Percentiles rank a stretch among this genome's conserved stretches.
Conservation (phyloP, 495 filamentous ascomycete genomes). For the Hypoxylon rickii region DNA sequence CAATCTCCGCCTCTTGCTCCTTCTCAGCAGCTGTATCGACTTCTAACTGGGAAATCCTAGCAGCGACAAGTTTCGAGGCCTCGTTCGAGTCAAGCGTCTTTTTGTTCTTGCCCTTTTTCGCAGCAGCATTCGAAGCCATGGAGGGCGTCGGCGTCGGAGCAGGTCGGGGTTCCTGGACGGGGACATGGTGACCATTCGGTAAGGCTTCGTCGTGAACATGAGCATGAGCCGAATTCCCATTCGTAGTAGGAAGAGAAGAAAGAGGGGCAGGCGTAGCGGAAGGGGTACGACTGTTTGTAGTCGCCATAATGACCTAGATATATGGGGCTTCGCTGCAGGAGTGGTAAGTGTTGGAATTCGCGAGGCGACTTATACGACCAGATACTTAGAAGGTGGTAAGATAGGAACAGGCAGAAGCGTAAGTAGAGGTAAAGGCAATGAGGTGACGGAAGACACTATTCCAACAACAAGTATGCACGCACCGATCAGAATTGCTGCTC, state of each 20-base stretch:
- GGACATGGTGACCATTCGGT: conserved; percentile 44
- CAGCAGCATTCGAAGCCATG: conserved; percentile 42
- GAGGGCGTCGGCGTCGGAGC: conserved; percentile 47
- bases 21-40: conserved; percentile 90
- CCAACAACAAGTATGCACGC: conserved; percentile 5
- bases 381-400: too few species aligned
- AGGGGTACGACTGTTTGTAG: conserved; percentile 35
- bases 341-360: not conserved
- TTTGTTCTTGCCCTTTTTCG: conserved; percentile 72
- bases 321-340: conserved; percentile 13
- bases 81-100: conserved; percentile 80
- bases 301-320: conserved; percentile 36
- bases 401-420: too few species aligned
- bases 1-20: conserved; percentile 94
- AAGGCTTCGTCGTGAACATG: conserved; percentile 33
- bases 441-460: not conserved
- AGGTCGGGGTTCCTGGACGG: conserved; percentile 46
- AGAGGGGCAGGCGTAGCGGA: conserved; percentile 39
- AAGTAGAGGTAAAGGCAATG: not conserved
- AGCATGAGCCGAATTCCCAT: conserved; percentile 28
- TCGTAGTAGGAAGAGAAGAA: conserved; percentile 24
- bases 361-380: not conserved
- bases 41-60: conserved; percentile 94
- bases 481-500: conserved; percentile 16
- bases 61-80: conserved; percentile 84